A percentile compares a stretch with the other conserved stretches of the same genome.
phyloP scores from a whole-genome alignment of 768 basidiomycete species.

The Mycena chlorophos region DNA sequence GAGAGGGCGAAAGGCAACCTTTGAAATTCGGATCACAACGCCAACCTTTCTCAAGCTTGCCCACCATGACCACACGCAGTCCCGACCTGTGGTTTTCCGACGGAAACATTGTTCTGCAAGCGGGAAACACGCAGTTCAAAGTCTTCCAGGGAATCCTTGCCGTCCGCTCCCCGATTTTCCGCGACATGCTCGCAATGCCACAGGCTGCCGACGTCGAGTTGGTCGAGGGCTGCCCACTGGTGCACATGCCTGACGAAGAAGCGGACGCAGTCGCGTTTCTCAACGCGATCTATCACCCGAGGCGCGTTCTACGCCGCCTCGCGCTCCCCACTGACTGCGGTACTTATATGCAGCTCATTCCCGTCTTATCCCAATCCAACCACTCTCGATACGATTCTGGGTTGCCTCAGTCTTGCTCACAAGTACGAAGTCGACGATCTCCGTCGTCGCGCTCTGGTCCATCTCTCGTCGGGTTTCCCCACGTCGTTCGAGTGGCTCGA shows the following conservation, averaged over 20 bases:
- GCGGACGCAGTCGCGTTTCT: conserved; percentile 8
- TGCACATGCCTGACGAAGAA: conserved; percentile 24
- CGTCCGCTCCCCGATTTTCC: conserved; percentile 26
- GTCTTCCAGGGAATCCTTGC: conserved; percentile 27
- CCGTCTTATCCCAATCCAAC: not conserved
- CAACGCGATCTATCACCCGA: conserved; percentile 6
- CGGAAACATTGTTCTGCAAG: conserved; percentile 26
- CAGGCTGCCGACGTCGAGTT: conserved; percentile 19
- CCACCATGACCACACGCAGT: too few relatives aligned
- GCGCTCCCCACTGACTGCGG: too few relatives aligned
- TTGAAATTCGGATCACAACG: too few relatives aligned
- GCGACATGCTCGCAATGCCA: conserved; percentile 26
- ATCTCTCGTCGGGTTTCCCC: conserved; percentile 9
- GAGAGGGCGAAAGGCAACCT: too few relatives aligned
- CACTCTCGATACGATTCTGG: not conserved
- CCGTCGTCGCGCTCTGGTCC: conserved; percentile 6
- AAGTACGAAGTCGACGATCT: conserved; percentile 17
- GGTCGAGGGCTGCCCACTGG: conserved; percentile 28
- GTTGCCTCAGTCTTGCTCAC: conserved; percentile 3
- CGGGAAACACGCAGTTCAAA: conserved; percentile 26
- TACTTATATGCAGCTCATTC: conserved; percentile 5
- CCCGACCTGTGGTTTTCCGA: conserved; percentile 29
- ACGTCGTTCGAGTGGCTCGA: conserved; percentile 1
- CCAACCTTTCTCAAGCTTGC: too few relatives aligned
- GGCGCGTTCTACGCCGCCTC: not conserved